Conservation (phyloP, 805 yeast species). For the Blastobotrys robertii region DNA sequence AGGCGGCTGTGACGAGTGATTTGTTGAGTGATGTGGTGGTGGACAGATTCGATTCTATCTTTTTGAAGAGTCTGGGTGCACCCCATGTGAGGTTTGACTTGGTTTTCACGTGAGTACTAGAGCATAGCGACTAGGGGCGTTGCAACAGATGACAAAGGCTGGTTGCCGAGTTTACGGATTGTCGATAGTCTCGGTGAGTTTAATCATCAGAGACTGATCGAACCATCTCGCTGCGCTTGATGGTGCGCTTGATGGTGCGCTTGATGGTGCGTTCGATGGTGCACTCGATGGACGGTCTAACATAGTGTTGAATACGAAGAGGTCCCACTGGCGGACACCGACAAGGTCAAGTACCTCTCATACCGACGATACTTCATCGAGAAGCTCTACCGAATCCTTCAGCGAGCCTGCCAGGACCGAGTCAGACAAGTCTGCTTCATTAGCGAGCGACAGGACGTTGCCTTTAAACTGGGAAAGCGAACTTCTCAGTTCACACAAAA, state of each 20-base stretch:
- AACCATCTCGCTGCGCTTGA: conserved; percentile 40
- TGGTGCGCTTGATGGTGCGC: conserved; percentile 4
- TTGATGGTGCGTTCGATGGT: neutral
- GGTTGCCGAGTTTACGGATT: too few species aligned
- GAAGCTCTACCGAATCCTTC: conserved; percentile 48
- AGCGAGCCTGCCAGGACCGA: conserved; percentile 43
- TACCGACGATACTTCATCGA: conserved; percentile 56
- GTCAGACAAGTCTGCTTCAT: conserved; percentile 10
- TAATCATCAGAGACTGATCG: conserved; percentile 29
- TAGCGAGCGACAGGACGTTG: conserved; percentile 4
- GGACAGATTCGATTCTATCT: conserved; percentile 74
- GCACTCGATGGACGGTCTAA: too few species aligned
- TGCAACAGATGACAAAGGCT: too few species aligned
- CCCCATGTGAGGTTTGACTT: conserved; percentile 55
- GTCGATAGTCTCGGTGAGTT: too few species aligned
- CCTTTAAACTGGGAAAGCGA: neutral
- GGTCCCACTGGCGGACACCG: conserved; percentile 24
- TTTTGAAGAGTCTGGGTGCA: conserved; percentile 47
- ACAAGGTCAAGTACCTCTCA: conserved; percentile 61
- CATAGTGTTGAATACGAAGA: too few species aligned
- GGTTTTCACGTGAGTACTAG: conserved; percentile 24
- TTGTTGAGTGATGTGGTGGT: conserved; percentile 68
- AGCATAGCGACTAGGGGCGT: too few species aligned
- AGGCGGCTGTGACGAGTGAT: conserved; percentile 58
- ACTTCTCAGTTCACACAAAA: too few species aligned